phyloP scores from a whole-genome alignment of 257 asterid species.

The Voacanga thouarsii region DNA sequence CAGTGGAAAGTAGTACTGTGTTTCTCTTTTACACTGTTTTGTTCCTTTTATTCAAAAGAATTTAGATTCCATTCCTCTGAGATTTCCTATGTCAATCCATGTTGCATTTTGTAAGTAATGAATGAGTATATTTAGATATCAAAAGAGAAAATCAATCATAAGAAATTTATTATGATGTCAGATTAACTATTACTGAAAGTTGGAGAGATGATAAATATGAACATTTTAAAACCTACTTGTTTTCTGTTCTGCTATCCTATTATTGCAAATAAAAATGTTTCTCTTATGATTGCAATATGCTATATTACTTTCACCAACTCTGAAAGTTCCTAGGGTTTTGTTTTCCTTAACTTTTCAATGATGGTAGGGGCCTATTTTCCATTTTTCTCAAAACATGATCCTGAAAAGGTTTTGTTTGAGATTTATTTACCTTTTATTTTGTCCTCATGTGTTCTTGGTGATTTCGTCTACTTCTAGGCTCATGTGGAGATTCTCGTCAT shows the following conservation, averaged over 20 bases:
- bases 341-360: conserved; percentile 18
- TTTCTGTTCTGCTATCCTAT: not conserved
- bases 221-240: not conserved
- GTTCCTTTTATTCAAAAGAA: conserved; percentile 13
- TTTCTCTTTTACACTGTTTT: conserved; percentile 14
- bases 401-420: conserved; percentile 8
- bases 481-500: conserved; percentile 13
- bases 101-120: not conserved
- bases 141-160: not conserved
- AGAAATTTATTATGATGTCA: not conserved
- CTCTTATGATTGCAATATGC: conserved; percentile 22
- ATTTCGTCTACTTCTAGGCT: conserved; percentile 8
- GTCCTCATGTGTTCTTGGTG: conserved; percentile 5
- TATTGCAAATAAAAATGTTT: conserved; percentile 9
- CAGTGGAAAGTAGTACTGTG: conserved; percentile 31
- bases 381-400: conserved; percentile 7
- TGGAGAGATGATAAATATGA: not conserved
- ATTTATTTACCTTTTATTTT: conserved; percentile 17
- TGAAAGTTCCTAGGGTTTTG: conserved; percentile 18
- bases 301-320: conserved; percentile 13
- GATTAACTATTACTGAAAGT: conserved; percentile 2
- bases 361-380: conserved; percentile 12
- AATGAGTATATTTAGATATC: not conserved
- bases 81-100: not conserved
- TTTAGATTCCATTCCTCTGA: conserved; percentile 14